Percentiles rank a stretch among this genome's conserved stretches.
phyloP scores from a whole-genome alignment of 1,284 basidiomycete species.

The Phellinidium pouzarii region DNA sequence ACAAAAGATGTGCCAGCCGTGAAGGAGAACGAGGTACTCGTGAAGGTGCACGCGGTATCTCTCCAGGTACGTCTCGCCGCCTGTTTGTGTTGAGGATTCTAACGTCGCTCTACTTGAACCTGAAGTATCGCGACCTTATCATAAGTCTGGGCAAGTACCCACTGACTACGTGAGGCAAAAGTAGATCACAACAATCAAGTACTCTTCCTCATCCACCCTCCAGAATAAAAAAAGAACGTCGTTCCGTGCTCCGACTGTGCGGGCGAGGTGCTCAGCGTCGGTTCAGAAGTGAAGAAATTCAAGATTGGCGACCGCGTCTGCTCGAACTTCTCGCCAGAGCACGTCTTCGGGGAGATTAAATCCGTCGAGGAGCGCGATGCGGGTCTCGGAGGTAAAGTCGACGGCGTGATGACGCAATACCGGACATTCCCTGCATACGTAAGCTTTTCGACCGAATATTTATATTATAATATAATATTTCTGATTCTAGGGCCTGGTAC shows the following conservation, averaged over 20 bases:
- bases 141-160: conserved; percentile 33
- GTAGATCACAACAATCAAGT: too few species aligned
- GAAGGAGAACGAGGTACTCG: conserved; percentile 37
- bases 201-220: neutral
- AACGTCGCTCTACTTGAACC: too few species aligned
- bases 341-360: conserved; percentile 35
- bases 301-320: conserved; percentile 51
- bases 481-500: conserved; percentile 33
- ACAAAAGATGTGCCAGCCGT: conserved; percentile 29
- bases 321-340: conserved; percentile 37
- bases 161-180: too few species aligned
- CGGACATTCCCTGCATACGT: conserved; percentile 39
- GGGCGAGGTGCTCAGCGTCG: conserved; percentile 50
- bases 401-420: conserved; percentile 54
- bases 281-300: conserved; percentile 44
- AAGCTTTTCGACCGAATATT: neutral
- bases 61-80: conserved; percentile 36
- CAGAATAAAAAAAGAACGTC: conserved; percentile 28
- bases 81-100: too few species aligned
- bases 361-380: conserved; percentile 23
- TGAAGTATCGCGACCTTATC: conserved; percentile 41
- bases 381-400: conserved; percentile 40
- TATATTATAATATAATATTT: neutral
- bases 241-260: conserved; percentile 58
- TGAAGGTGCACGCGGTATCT: conserved; percentile 47